A percentile compares a stretch with the other conserved stretches of the same genome.
Conservation (phyloP, 192 early-diverging fungal species). For the Cetraspora pellucida region DNA sequence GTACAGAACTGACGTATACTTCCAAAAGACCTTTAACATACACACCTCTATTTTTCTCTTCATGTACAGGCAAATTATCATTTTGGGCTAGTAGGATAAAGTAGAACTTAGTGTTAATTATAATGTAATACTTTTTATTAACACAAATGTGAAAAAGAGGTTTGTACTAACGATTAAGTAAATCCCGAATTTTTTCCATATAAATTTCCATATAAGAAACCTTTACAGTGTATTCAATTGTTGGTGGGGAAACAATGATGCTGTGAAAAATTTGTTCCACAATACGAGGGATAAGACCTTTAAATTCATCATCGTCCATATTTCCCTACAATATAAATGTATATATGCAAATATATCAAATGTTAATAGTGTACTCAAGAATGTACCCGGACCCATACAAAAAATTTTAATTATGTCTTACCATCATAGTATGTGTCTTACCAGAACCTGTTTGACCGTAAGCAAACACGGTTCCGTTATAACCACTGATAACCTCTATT, state of each 20-base stretch:
- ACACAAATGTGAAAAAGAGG: not conserved
- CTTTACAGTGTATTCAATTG: constrained; percentile 97
- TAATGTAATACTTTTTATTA: not conserved
- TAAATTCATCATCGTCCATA: constrained; percentile 87
- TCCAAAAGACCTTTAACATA: constrained; percentile 98
- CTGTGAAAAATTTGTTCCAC: constrained; percentile 93
- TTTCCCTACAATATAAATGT: constrained; percentile 68
- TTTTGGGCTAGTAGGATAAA: constrained; percentile 58
- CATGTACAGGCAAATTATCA: constrained; percentile 94
- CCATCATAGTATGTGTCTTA: constrained; percentile 97
- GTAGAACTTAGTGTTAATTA: not conserved
- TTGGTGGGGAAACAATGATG: constrained; percentile 88
- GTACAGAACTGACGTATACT: constrained; percentile 92
- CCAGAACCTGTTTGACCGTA: constrained; percentile 99
- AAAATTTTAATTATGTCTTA: constrained; percentile 35
- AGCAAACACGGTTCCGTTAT: constrained; percentile 99
- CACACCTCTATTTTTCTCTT: constrained; percentile 95
- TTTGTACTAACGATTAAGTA: constrained; percentile 76
- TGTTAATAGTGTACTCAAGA: not conserved
- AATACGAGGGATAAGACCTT: constrained; percentile 97
- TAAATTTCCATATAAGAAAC: constrained; percentile 99
- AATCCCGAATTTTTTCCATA: constrained; percentile 98
- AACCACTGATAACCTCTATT: constrained; percentile 92
- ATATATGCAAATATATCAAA: not conserved
- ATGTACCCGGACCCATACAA: not conserved